Evolutionary conservation across 176 grass and related monocot genomes (phyloP).

Genomic region (Phoenix dactylifera): DNA sequence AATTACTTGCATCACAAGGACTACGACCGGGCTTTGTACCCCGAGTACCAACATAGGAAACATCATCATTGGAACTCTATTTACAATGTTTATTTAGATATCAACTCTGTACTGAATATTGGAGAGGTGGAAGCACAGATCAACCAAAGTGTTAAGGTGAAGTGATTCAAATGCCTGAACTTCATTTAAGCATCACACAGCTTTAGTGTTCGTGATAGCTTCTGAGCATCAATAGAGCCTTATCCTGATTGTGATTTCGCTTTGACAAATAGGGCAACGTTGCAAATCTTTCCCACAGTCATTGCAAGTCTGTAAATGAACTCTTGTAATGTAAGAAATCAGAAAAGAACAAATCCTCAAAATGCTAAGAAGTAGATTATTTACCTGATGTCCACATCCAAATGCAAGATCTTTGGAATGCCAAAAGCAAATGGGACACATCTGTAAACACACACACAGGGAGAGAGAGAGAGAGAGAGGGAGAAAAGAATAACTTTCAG

Average conservation of each 20-base stretch:
- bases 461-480: no score
- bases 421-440: slow-evolving; percentile 84
- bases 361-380: neutral
- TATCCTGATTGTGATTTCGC: slow-evolving; percentile 70
- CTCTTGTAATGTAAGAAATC: neutral
- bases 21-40: no score
- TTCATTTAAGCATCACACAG: no score
- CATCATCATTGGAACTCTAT: no score
- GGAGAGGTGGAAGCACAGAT: neutral
- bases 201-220: neutral
- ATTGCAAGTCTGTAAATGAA: slow-evolving; percentile 64
- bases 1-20: no score
- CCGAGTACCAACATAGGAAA: no score
- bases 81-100: no score
- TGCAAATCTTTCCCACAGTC: slow-evolving; percentile 59
- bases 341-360: no score
- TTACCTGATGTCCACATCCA: slow-evolving; percentile 95
- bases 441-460: slow-evolving; percentile 27
- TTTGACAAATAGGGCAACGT: slow-evolving; percentile 80
- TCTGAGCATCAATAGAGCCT: slow-evolving; percentile 56
- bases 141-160: neutral
- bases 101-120: no score
- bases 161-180: neutral
- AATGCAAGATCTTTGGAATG: slow-evolving; percentile 90
- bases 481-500: no score